These are phyloP conservation scores for Ogataea philodendri DNA, from an alignment of 805 yeast genomes.

Conservation along the genomic window DNA sequence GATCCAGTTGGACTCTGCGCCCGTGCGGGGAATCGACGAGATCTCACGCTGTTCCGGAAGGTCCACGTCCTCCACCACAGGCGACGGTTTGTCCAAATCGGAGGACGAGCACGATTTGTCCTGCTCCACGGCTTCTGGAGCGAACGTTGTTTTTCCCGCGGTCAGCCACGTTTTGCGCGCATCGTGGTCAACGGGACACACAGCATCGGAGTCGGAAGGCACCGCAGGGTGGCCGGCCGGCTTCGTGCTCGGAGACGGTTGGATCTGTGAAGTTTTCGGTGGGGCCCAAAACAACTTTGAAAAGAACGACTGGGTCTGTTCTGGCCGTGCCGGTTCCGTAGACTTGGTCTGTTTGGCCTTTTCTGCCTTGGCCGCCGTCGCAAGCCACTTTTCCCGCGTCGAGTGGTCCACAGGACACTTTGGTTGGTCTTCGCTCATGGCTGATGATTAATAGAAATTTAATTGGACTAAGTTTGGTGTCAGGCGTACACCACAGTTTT, in stretches of 20 bases:
- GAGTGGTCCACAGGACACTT: conserved; percentile 70
- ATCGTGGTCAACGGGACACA: conserved; percentile 11
- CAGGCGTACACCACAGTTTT: conserved; percentile 6
- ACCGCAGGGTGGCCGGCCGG: conserved; percentile 6
- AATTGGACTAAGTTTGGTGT: conserved; percentile 12
- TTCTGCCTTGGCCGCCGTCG: conserved; percentile 29
- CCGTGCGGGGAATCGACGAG: conserved; percentile 82
- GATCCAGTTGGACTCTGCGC: conserved; percentile 71
- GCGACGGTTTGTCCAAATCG: conserved; percentile 36
- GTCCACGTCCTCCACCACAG: conserved; percentile 30
- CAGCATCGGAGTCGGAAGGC: neutral
- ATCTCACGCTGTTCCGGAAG: conserved; percentile 75
- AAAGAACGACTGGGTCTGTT: conserved; percentile 1
- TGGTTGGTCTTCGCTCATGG: conserved; percentile 25
- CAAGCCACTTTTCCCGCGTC: conserved; percentile 60
- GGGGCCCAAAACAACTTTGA: conserved; percentile 14
- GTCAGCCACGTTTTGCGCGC: conserved; percentile 13
- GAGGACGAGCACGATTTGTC: conserved; percentile 45
- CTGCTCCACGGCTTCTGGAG: conserved; percentile 40
- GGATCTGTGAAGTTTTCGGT: neutral
- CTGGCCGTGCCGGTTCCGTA: neutral
- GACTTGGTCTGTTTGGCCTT: conserved; percentile 9
- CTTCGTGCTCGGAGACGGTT: neutral
- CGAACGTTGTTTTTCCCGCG: conserved; percentile 15
- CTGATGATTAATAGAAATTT: conserved; percentile 18